phyloP scores from a whole-genome alignment of 306 rosid genomes.

The Fragaria ananassa region DNA sequence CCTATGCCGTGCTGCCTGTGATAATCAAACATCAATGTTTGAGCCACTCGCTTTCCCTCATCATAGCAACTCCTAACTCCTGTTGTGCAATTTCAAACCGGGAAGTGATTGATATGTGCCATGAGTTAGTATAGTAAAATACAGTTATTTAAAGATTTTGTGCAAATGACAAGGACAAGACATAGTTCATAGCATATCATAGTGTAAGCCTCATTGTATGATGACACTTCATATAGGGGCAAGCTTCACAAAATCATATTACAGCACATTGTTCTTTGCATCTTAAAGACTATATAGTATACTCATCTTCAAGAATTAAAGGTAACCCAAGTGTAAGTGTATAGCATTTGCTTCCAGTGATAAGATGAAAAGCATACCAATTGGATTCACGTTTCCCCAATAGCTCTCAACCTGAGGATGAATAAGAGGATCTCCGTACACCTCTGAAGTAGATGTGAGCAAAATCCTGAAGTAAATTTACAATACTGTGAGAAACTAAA shows the following conservation, averaged over 20 bases:
- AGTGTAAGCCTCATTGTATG: neutral
- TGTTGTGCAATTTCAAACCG: constrained; percentile 21
- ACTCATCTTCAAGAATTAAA: neutral
- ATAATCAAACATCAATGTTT: constrained; percentile 96
- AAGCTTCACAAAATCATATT: neutral
- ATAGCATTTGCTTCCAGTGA: neutral
- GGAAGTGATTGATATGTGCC: neutral
- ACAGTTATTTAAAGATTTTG: neutral
- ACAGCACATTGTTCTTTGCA: neutral
- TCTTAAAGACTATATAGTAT: constrained; percentile 10
- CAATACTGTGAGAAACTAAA: constrained; percentile 29
- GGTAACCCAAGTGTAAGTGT: neutral
- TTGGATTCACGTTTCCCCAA: constrained; percentile 99
- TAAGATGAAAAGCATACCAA: constrained; percentile 50
- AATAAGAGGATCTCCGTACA: constrained; percentile 94
- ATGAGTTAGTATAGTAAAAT: neutral
- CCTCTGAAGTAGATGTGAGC: constrained; percentile 98
- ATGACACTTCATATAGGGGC: neutral
- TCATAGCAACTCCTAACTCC: constrained; percentile 99
- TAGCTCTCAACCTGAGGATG: constrained; percentile 94
- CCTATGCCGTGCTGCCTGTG: constrained; percentile 98
- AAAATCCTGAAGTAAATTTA: constrained; percentile 61
- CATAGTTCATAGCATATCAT: neutral
- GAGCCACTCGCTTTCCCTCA: constrained; percentile 98
- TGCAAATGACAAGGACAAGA: neutral